Evolutionary conservation across 352 stramenopile genomes (phyloP), one percentile per base, ranked within the genome.

Genomic region (Globisporangium uncinulatum): DNA sequence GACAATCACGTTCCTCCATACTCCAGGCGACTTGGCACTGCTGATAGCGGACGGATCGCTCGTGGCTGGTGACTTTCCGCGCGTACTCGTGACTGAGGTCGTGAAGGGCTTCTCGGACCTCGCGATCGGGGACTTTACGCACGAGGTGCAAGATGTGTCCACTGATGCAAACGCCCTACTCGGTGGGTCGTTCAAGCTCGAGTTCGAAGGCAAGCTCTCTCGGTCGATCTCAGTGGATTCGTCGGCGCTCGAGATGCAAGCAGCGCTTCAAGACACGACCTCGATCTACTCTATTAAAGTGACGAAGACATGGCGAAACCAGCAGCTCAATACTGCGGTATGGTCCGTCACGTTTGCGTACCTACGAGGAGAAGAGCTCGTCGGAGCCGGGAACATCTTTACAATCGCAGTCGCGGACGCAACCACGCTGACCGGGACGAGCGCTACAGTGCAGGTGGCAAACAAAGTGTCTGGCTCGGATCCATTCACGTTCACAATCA

Each of bases 281-380:
- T 87, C 76, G 2, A 81, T 97, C 14, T 95, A 95, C 62, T 91
- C 87, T 7, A 85, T 91, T 51, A 92, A 94, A 44, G 79, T 92
- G 7, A 73, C 65, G 6, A 87, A 86, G 19, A 54, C 57, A 1
- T 66, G 67, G 46, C 51, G 76, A 1, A 79, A 69, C 21, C 31
- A 67, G 31, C 50, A 21, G 4, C 51, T 90, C 11, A 83, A 90
- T 31, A 88, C 76, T 10, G 80, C 80, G 1, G 71, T 87, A 17
- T 99, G 94, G 94, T 93, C 89, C 24, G 83, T 98, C 6, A 98
- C 92, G 15, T 97, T 98, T 54, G 96, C 93, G 0, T 93, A 98
- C 48, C 66, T 98, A 20, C 71, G 76, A 37, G 87, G 97, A 24
- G 90, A 97, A 67, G 86, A 97, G 57, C 77, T 95, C 56, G 84